These are phyloP conservation scores for Xylona heveae DNA, from an alignment of 495 filamentous ascomycete species.

Conservation along the genomic window DNA sequence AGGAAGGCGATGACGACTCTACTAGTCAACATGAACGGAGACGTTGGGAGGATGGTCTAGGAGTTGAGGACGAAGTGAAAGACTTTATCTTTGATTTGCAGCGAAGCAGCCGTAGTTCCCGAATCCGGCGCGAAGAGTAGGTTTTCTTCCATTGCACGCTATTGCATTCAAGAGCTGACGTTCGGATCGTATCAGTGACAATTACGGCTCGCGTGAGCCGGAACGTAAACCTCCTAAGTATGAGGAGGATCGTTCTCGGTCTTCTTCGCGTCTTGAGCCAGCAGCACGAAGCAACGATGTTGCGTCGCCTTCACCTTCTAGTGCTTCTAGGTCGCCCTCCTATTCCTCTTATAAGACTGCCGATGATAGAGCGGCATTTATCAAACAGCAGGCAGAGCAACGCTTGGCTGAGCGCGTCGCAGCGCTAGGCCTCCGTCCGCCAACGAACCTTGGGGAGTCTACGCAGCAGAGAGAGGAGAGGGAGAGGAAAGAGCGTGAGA, in stretches of 20 bases:
- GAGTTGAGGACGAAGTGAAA: conserved; percentile 87
- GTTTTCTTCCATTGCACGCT: conserved; percentile 6
- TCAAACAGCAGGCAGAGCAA: conserved; percentile 90
- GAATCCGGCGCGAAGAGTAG: conserved; percentile 55
- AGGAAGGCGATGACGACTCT: conserved; percentile 50
- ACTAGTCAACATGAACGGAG: conserved; percentile 71
- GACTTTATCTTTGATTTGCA: conserved; percentile 97
- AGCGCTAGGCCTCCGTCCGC: conserved; percentile 72
- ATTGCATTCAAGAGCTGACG: conserved; percentile 12
- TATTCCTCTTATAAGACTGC: conserved; percentile 74
- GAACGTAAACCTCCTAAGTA: conserved; percentile 1
- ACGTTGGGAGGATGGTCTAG: conserved; percentile 90
- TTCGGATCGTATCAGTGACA: conserved; percentile 5
- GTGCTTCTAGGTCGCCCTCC: conserved; percentile 24
- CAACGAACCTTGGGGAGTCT: conserved; percentile 46
- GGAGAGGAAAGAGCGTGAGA: conserved; percentile 69
- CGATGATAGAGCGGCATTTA: conserved; percentile 85
- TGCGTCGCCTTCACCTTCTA: conserved; percentile 15
- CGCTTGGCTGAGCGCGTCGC: conserved; percentile 96
- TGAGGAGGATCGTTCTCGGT: background rate
- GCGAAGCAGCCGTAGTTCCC: conserved; percentile 54
- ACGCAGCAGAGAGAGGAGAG: conserved; percentile 69
- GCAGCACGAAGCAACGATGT: conserved; percentile 7
- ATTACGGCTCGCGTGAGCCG: background rate
- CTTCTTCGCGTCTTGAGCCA: conserved; percentile 16